Conservation (phyloP, 1,139 yeast genomes). For the Blastobotrys serpentis region DNA sequence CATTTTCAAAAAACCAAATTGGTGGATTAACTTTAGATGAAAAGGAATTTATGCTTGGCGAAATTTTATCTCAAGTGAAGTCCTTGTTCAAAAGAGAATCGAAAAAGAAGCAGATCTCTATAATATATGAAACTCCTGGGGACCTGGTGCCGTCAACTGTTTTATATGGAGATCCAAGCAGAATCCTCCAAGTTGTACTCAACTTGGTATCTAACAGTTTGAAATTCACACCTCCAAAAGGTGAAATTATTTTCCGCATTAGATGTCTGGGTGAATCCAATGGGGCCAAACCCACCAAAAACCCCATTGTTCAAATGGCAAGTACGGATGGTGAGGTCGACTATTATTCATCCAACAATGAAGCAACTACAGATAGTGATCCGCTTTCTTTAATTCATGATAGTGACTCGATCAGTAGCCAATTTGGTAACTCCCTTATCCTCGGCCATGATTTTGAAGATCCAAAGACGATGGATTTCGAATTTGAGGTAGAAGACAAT, state of each 20-base stretch:
- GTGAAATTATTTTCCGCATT: constrained; percentile 66
- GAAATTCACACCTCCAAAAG: constrained; percentile 85
- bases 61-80: constrained; percentile 71
- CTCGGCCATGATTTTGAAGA: constrained; percentile 5
- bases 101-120: constrained; percentile 27
- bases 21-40: constrained; percentile 82
- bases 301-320: constrained; percentile 4
- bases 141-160: constrained; percentile 42
- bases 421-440: neutral
- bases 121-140: constrained; percentile 44
- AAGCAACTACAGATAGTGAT: neutral
- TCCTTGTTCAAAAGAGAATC: constrained; percentile 58
- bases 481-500: constrained; percentile 78
- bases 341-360: neutral
- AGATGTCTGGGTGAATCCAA: constrained; percentile 30
- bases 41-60: constrained; percentile 66
- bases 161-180: constrained; percentile 78
- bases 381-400: constrained; percentile 1
- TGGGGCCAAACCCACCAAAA: neutral
- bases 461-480: constrained; percentile 38
- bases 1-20: constrained; percentile 87
- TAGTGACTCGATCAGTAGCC: neutral
- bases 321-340: neutral
- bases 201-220: constrained; percentile 83
- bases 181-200: constrained; percentile 85